These are phyloP conservation scores for Keqinozyma sinolaborantium DNA, from an alignment of 1,139 yeast genomes.

Conservation along the genomic window DNA sequence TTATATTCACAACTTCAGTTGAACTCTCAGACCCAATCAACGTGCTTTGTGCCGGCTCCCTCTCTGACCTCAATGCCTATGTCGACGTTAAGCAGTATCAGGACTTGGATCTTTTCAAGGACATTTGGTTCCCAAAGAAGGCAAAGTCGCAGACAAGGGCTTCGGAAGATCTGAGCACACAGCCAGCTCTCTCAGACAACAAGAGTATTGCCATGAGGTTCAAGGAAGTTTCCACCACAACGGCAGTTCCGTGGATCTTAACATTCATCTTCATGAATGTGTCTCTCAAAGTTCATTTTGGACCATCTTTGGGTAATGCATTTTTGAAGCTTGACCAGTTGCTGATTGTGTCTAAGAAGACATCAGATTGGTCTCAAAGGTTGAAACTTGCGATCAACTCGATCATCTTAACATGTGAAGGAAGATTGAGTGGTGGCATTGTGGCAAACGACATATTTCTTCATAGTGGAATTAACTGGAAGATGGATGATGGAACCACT, in stretches of 20 bases:
- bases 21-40: slow-evolving; percentile 34
- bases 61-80: slow-evolving; percentile 58
- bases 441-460: slow-evolving; percentile 46
- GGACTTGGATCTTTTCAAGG: slow-evolving; percentile 77
- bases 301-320: slow-evolving; percentile 76
- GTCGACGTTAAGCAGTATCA: slow-evolving; percentile 82
- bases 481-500: slow-evolving; percentile 33
- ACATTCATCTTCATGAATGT: slow-evolving; percentile 55
- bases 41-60: slow-evolving; percentile 49
- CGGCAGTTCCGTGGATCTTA: slow-evolving; percentile 74
- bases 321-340: slow-evolving; percentile 51
- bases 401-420: slow-evolving; percentile 56
- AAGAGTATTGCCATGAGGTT: slow-evolving; percentile 50
- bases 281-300: slow-evolving; percentile 65
- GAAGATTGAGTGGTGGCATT: slow-evolving; percentile 77
- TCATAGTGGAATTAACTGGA: slow-evolving; percentile 74
- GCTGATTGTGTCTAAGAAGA: slow-evolving; percentile 71
- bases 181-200: slow-evolving; percentile 20
- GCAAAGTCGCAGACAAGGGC: slow-evolving; percentile 5
- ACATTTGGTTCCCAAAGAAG: slow-evolving; percentile 70
- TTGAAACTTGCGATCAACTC: slow-evolving; percentile 58
- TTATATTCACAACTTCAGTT: slow-evolving; percentile 39
- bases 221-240: slow-evolving; percentile 59
- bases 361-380: slow-evolving; percentile 70
- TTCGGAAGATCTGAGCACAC: not conserved